Conservation (phyloP, 148 eudicot genomes). For the Chenopodium album region DNA sequence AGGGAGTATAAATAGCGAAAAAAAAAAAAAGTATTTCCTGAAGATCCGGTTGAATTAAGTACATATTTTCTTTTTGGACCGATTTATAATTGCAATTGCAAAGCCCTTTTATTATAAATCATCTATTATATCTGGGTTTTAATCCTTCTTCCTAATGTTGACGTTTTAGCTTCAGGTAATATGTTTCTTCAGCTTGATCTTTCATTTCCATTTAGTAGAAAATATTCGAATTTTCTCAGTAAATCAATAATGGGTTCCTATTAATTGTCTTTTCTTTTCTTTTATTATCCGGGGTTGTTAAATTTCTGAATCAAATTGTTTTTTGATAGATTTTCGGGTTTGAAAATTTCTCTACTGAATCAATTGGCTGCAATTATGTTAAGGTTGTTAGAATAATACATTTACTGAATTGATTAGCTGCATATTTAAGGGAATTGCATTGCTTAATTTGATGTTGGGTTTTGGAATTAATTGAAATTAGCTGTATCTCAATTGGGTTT, state of each 20-base stretch:
- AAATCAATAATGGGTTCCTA: slow-evolving; percentile 10
- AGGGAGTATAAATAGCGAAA: neutral
- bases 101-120: neutral
- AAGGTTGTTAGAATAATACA: neutral
- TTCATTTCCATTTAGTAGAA: neutral
- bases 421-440: neutral
- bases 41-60: slow-evolving; percentile 26
- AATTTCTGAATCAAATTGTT: neutral
- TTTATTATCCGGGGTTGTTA: neutral
- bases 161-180: slow-evolving; percentile 30
- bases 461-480: neutral
- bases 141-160: slow-evolving; percentile 8
- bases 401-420: neutral
- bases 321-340: neutral
- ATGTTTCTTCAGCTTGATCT: slow-evolving; percentile 12
- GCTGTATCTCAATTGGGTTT: neutral
- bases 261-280: neutral
- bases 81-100: neutral
- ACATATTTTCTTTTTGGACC: neutral
- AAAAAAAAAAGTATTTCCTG: neutral
- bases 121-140: slow-evolving; percentile 9
- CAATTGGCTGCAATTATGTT: neutral
- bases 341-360: neutral
- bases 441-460: neutral
- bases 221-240: neutral